Conservation (phyloP, 1,284 basidiomycete genomes). For the Cryptococcus hybrid region DNA sequence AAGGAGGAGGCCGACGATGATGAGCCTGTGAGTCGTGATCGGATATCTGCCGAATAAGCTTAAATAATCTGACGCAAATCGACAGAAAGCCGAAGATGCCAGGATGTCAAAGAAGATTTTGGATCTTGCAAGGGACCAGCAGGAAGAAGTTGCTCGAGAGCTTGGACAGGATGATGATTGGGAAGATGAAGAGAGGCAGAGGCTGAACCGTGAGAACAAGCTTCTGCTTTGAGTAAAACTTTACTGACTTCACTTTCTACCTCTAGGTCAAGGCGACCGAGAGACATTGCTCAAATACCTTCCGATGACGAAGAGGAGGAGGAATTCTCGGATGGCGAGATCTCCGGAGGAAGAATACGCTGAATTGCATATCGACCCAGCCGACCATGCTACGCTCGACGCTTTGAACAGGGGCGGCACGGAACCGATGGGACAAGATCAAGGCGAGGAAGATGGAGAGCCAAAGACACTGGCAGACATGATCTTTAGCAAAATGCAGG, state of each 20-base stretch:
- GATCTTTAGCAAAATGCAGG: constrained; percentile 86
- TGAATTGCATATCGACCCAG: constrained; percentile 73
- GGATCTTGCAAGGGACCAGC: constrained; percentile 87
- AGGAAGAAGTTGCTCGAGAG: constrained; percentile 77
- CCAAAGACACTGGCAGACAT: constrained; percentile 82
- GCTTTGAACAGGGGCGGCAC: constrained; percentile 52
- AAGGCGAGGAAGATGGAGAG: constrained; percentile 45
- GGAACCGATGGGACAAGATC: neutral
- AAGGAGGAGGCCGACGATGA: constrained; percentile 56
- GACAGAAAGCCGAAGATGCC: constrained; percentile 71
- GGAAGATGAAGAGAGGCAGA: constrained; percentile 44
- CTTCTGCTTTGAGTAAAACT: neutral
- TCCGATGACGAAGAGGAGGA: constrained; percentile 43
- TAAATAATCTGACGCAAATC: neutral
- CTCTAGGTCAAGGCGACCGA: constrained; percentile 23
- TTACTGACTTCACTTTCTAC: neutral
- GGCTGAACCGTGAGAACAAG: constrained; percentile 27
- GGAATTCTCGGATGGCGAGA: constrained; percentile 43
- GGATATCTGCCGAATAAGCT: neutral
- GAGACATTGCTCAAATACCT: constrained; percentile 17
- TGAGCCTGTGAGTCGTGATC: constrained; percentile 52
- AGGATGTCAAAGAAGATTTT: constrained; percentile 88
- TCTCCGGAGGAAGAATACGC: constrained; percentile 55
- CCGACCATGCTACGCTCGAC: constrained; percentile 80
- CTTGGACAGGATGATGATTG: constrained; percentile 45